A percentile compares a stretch with the other conserved stretches of the same genome.
Evolutionary conservation across 2,329 filamentous ascomycete species (phyloP).

Genomic region (Aspergillus floridensis): DNA sequence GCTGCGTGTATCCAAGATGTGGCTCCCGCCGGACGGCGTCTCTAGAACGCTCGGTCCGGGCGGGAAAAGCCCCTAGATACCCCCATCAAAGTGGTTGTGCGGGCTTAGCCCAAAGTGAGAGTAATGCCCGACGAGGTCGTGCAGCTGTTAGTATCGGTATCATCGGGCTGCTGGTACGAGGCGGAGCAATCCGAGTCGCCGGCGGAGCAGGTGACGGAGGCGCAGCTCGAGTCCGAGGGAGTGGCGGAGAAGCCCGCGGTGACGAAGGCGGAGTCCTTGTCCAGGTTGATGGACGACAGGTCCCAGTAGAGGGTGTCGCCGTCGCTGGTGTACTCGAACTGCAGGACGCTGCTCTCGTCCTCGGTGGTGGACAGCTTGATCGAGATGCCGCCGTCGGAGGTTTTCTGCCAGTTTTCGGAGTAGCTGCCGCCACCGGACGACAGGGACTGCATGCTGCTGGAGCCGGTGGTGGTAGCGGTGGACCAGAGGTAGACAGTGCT

Average conservation of each 20-base stretch:
- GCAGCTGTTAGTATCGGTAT: slow-evolving; percentile 37
- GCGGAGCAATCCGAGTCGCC: slow-evolving; percentile 33
- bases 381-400: neutral
- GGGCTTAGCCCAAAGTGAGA: slow-evolving; percentile 32
- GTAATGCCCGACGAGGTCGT: slow-evolving; percentile 25
- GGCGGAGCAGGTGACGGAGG: slow-evolving; percentile 27
- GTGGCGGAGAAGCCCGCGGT: slow-evolving; percentile 31
- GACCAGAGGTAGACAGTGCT: slow-evolving; percentile 3
- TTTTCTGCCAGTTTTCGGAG: neutral
- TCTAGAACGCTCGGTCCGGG: too few relatives aligned
- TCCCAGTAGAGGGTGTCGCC: neutral
- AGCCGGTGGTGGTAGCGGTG: neutral
- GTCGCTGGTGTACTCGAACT: neutral
- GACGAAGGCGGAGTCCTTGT: slow-evolving; percentile 25
- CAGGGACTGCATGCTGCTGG: neutral
- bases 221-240: slow-evolving; percentile 31
- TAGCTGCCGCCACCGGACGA: neutral
- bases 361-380: neutral
- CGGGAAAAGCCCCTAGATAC: too few relatives aligned
- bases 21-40: too few relatives aligned
- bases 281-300: neutral
- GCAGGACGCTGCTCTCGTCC: neutral
- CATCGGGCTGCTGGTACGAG: slow-evolving; percentile 36
- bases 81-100: too few relatives aligned
- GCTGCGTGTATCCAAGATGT: too few relatives aligned